Percentiles rank a stretch among this genome's conserved stretches.
These are phyloP conservation scores for Daedalea quercina DNA, from an alignment of 768 basidiomycete genomes.

Conservation along the genomic window DNA sequence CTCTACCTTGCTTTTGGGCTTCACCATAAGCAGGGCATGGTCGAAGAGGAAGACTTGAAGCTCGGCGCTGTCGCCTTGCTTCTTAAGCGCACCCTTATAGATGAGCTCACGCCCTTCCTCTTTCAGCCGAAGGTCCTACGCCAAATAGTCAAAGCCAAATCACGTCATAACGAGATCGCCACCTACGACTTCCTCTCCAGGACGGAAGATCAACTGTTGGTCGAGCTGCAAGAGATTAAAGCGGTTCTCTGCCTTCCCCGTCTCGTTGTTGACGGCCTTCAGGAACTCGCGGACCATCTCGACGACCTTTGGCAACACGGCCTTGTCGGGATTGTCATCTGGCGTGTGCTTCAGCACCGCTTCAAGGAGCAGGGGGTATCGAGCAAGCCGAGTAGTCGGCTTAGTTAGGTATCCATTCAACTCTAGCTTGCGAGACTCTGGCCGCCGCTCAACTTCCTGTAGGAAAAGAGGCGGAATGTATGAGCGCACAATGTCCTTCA, in stretches of 20 bases:
- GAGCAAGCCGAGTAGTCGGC: constrained; percentile 94
- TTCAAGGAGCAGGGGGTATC: constrained; percentile 90
- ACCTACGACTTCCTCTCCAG: constrained; percentile 84
- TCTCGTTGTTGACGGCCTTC: constrained; percentile 84
- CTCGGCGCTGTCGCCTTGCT: constrained; percentile 80
- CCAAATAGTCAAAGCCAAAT: neutral
- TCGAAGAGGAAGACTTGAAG: constrained; percentile 94
- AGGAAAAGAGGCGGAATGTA: neutral
- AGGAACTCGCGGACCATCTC: constrained; percentile 76
- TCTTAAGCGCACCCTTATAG: constrained; percentile 85
- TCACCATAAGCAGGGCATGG: constrained; percentile 92
- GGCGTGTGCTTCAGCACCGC: constrained; percentile 90
- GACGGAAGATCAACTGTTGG: constrained; percentile 83
- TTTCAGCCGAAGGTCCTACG: constrained; percentile 74
- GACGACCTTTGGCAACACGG: constrained; percentile 68
- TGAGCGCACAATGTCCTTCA: constrained; percentile 5
- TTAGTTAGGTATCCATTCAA: constrained; percentile 97
- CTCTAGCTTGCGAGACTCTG: constrained; percentile 94
- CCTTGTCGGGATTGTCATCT: constrained; percentile 85
- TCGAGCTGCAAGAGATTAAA: constrained; percentile 94
- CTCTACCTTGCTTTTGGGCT: constrained; percentile 87
- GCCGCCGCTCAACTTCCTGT: constrained; percentile 86
- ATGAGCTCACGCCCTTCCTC: constrained; percentile 90
- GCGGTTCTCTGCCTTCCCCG: constrained; percentile 91
- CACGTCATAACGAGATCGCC: neutral